Base-by-base conservation (phyloP, 345 rosid species). In the Mallotus nudiflorus region DNA sequence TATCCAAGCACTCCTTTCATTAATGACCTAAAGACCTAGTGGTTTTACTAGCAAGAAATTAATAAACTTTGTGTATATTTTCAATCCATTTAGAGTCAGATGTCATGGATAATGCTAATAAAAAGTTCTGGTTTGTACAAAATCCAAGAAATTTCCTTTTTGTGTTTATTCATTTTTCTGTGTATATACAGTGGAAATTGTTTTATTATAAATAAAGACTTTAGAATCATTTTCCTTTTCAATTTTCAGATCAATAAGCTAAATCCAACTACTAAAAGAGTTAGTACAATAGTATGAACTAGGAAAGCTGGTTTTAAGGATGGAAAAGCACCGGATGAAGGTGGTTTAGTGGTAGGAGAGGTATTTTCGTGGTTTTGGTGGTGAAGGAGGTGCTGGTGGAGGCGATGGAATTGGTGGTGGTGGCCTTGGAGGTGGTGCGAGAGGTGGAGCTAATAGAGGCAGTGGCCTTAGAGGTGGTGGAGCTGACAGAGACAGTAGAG, bases 261-360 rank as follows among this genome's bases (percentile, higher is more conserved):
- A 62, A 91, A 91, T 69, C 96, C 93, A 33, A 78, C 83, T 31
- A 88, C 80, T 69, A 91, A 84, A 81, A 86, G 81, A 76, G 91
- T 91, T 68, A 85, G 75, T 28, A 91, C 97, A 18, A 51, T 94
- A 66, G 97, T 91, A 29, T 97, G 98, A 71, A 88, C 93, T 13
- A 97, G 97, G 60, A 94, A 90, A 85, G 96, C 97, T 15, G 97
- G 96, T 83, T 94, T 91, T 80, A 86, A 80, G 80, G 96, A 91
- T 67, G 98, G 98, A 80, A 68, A 57, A 48, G 87, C 86, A 48
- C 77, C 78, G 54, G 75, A 48, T 28, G 91, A n/a, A n/a, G n/a
- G n/a, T n/a, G n/a, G n/a, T n/a, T n/a, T n/a, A n/a, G n/a, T n/a
- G n/a, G n/a, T n/a, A n/a, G n/a, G n/a, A n/a, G n/a, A n/a, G n/a